Conservation (phyloP, 2,329 filamentous ascomycete genomes). For the Aspergillus arachidicola region DNA sequence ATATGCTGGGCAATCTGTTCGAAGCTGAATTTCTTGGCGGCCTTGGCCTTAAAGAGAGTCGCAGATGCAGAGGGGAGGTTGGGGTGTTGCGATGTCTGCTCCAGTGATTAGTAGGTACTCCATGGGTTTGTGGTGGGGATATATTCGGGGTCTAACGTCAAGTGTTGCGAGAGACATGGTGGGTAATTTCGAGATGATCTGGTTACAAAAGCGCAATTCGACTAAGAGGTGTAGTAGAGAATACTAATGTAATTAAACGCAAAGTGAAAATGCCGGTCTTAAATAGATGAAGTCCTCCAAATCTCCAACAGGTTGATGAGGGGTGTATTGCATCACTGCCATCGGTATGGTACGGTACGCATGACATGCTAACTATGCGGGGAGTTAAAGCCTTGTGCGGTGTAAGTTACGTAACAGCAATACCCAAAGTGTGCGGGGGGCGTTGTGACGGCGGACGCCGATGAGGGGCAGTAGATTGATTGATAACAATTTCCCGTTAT, state of each 20-base stretch:
- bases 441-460: not conserved
- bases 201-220: not conserved
- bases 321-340: slow-evolving; percentile 1
- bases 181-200: not conserved
- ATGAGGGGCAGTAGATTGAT: not conserved
- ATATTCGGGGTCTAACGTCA: slow-evolving; percentile 35
- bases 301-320: slow-evolving; percentile 10
- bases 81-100: slow-evolving; percentile 43
- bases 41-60: slow-evolving; percentile 80
- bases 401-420: not conserved
- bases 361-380: not conserved
- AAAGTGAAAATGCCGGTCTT: not conserved
- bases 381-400: not conserved
- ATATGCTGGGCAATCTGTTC: slow-evolving; percentile 74
- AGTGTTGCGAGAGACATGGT: slow-evolving; percentile 49
- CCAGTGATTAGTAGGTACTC: not conserved
- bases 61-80: slow-evolving; percentile 71
- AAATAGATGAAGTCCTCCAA: slow-evolving; percentile 22
- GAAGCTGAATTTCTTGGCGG: slow-evolving; percentile 73
- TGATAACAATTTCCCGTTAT: not conserved
- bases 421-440: not conserved
- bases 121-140: not conserved
- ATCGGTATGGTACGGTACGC: not conserved
- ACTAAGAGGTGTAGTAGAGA: not conserved
- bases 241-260: not conserved